Conservation (phyloP, 805 yeast species). For the Spencermartinsiella europaea region DNA sequence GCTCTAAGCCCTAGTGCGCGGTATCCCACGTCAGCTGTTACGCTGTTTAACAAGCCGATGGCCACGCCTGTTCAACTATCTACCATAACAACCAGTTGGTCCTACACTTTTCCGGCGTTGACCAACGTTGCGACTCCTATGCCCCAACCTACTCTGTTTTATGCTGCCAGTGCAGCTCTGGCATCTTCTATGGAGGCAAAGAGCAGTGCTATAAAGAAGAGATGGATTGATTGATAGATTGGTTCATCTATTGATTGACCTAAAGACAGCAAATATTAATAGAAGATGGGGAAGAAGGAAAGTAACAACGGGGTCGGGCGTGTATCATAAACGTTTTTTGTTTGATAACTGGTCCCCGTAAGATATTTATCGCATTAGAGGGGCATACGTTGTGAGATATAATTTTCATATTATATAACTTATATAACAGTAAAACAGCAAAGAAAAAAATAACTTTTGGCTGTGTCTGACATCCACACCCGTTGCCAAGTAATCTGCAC, state of each 20-base stretch:
- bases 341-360: no score
- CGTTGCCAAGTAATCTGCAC: no score
- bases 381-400: no score
- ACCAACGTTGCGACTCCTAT: slow-evolving; percentile 62
- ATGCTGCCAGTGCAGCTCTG: slow-evolving; percentile 20
- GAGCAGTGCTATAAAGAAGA: slow-evolving; percentile 11
- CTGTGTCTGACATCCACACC: no score
- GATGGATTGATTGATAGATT: slow-evolving; percentile 13
- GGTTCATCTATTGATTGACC: no score
- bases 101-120: slow-evolving; percentile 57
- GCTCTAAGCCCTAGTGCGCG: slow-evolving; percentile 46
- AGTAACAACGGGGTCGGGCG: no score
- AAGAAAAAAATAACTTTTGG: no score
- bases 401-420: no score
- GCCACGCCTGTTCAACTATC: slow-evolving; percentile 46
- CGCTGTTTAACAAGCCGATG: slow-evolving; percentile 48
- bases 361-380: no score
- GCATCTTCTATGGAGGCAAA: slow-evolving; percentile 13
- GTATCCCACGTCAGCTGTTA: slow-evolving; percentile 62
- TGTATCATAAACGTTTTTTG: no score
- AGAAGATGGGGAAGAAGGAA: background rate
- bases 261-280: background rate
- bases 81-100: slow-evolving; percentile 84
- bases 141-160: slow-evolving; percentile 22
- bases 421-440: no score